A percentile compares a stretch with the other conserved stretches of the same genome.
phyloP scores from a whole-genome alignment of 1,139 yeast genomes.

The Pichia sp. region DNA sequence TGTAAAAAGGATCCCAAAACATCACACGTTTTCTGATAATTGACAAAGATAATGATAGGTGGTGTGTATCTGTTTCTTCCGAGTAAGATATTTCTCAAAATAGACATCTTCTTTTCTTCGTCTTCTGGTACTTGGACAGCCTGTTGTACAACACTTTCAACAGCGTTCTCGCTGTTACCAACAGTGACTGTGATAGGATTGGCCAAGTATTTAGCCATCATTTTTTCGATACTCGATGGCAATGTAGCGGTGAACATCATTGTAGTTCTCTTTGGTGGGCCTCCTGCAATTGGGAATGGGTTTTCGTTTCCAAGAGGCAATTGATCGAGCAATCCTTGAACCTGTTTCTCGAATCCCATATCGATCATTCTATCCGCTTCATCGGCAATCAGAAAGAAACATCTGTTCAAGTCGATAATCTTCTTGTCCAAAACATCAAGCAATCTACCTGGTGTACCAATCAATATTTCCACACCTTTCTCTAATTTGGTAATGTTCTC shows the following conservation, averaged over 20 bases:
- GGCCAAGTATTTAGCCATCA: constrained; percentile 59
- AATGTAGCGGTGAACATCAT: constrained; percentile 96
- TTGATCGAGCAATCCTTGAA: constrained; percentile 53
- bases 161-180: constrained; percentile 64
- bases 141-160: constrained; percentile 64
- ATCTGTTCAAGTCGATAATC: constrained; percentile 55
- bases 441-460: constrained; percentile 93
- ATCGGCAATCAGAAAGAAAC: constrained; percentile 76
- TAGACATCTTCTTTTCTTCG: constrained; percentile 38
- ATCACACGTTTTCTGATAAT: constrained; percentile 74
- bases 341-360: constrained; percentile 87
- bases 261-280: constrained; percentile 48
- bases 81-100: constrained; percentile 36
- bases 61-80: constrained; percentile 34
- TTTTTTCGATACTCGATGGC: constrained; percentile 67
- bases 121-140: constrained; percentile 50
- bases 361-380: constrained; percentile 97
- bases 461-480: constrained; percentile 75
- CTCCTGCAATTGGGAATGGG: constrained; percentile 24
- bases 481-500: constrained; percentile 62
- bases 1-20: constrained; percentile 50
- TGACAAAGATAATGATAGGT: constrained; percentile 80
- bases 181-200: constrained; percentile 65
- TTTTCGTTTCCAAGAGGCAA: constrained; percentile 38
- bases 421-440: constrained; percentile 76